Evolutionary conservation across 2,329 filamentous ascomycete genomes (phyloP).

Genomic region (Claviceps maximensis): DNA sequence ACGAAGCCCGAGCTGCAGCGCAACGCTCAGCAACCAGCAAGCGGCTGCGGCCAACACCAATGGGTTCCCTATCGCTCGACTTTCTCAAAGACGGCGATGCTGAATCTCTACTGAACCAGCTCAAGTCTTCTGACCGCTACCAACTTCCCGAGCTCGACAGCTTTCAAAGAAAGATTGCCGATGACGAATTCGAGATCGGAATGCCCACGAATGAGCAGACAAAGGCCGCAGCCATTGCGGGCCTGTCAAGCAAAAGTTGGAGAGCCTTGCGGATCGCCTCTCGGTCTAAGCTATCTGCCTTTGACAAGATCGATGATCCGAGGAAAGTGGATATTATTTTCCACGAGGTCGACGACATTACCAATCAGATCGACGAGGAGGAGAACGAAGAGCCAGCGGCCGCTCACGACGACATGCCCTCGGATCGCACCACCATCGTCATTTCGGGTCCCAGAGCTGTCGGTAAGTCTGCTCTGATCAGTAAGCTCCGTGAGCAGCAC

Average conservation of each 20-base stretch:
- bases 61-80: conserved; percentile 61
- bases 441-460: conserved; percentile 51
- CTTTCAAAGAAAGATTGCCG: conserved; percentile 61
- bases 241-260: conserved; percentile 84
- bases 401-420: conserved; percentile 26
- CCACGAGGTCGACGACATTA: conserved; percentile 29
- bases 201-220: conserved; percentile 56
- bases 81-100: conserved; percentile 61
- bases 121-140: conserved; percentile 54
- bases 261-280: conserved; percentile 71
- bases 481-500: conserved; percentile 48
- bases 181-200: conserved; percentile 75
- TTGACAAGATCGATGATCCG: conserved; percentile 80
- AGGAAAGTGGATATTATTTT: conserved; percentile 53
- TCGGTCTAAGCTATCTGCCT: conserved; percentile 56
- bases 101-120: conserved; percentile 47
- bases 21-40: conserved; percentile 57
- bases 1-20: conserved; percentile 53
- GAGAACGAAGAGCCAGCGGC: conserved; percentile 19
- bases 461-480: conserved; percentile 51
- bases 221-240: conserved; percentile 43
- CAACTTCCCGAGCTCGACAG: conserved; percentile 54
- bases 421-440: conserved; percentile 44
- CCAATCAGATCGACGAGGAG: conserved; percentile 19
- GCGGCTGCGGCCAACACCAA: conserved; percentile 51